Base-by-base conservation (phyloP, 2,329 filamentous ascomycete genomes). In the Cordyceps farinosa region DNA sequence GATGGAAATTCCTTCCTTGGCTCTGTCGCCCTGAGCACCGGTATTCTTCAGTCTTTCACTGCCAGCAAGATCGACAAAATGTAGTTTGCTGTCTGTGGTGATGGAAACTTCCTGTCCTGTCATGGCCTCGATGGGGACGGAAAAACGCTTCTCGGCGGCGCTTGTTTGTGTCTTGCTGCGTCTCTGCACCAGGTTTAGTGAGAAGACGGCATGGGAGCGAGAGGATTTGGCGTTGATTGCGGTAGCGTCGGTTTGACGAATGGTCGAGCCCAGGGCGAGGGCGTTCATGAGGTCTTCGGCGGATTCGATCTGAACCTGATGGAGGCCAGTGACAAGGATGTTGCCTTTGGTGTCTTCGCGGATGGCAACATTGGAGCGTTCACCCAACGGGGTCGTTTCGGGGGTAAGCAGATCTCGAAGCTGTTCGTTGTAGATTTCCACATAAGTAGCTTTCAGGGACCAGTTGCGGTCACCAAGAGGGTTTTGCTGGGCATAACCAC, bases 11-110 rank as follows among this genome's bases (percentile, higher is more conserved):
- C 95, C 95, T 76, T 99, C 95, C 74, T 88, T 94, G 45, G 95
- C 95, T 63, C 95, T 86, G 70, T 98, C 95, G 50, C 95, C 95
- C 66, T 96, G 93, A 0, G 95, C 95, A 40, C 92, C 92, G 0
- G 95, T 99, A 71, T 99, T 98, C 79, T 99, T 99, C 71, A 99
- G 80, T 69, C 95, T 87, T 78, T 99, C 95, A 74, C 95, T 98
- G 67, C 95, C 95, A 58, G 95, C 95, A 75, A 99, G 80, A 85
- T 99, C 95, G 65, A 99, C 95, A 73, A 99, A 99, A 74, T 99
- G 95, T 57, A 99, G 84, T 77, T 99, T 99, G 86, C 95, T 99
- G 76, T 99, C 95, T 10, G 95, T 90, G 0, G 92, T 97, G 48
- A 98, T 84, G 55, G 83, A 83, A 40, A 88, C 85, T 22, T 88